phyloP scores from a whole-genome alignment of 2,329 filamentous ascomycete genomes.

The Epichloe brachyelytri region DNA sequence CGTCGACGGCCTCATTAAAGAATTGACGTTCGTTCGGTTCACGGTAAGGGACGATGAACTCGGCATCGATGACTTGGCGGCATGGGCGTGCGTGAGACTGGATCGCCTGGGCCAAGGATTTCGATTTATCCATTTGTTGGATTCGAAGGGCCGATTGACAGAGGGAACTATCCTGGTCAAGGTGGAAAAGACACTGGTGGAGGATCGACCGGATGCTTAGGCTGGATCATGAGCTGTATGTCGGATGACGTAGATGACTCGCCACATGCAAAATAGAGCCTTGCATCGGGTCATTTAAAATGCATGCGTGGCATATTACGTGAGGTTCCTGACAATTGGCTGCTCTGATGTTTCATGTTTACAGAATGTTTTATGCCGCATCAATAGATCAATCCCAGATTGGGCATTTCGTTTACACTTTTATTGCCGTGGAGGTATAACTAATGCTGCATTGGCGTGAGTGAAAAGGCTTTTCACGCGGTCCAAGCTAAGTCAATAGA shows the following conservation, averaged over 20 bases:
- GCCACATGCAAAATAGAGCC: too few relatives aligned
- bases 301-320: too few relatives aligned
- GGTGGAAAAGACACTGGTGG: conserved; percentile 47
- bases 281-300: too few relatives aligned
- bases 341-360: too few relatives aligned
- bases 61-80: conserved; percentile 63
- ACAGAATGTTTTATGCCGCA: too few relatives aligned
- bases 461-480: too few relatives aligned
- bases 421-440: too few relatives aligned
- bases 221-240: background rate
- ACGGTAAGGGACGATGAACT: conserved; percentile 82
- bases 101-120: conserved; percentile 68
- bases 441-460: too few relatives aligned
- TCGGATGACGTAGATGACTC: background rate
- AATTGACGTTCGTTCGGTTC: conserved; percentile 65
- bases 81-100: conserved; percentile 80
- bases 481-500: too few relatives aligned
- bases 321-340: too few relatives aligned
- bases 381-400: too few relatives aligned
- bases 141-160: conserved; percentile 51
- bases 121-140: conserved; percentile 63
- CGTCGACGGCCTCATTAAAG: conserved; percentile 46
- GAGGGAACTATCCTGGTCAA: conserved; percentile 62
- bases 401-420: too few relatives aligned
- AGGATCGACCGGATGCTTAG: background rate